Conservation (phyloP, 805 yeast genomes). For the Schwanniomyces polymorphus region DNA sequence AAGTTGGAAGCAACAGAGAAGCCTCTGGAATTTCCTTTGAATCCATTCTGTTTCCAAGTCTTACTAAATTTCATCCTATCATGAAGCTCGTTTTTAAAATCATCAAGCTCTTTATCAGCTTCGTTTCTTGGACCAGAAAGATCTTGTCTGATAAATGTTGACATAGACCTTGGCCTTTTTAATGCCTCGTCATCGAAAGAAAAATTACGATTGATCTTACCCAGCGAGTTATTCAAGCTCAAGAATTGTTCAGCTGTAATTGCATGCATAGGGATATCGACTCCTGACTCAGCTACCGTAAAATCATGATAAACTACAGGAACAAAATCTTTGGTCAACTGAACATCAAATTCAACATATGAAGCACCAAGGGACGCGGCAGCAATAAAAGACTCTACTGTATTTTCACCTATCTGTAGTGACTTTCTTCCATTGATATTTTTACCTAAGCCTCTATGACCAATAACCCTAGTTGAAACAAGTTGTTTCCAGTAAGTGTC, state of each 20-base stretch:
- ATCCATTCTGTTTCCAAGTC: slow-evolving; percentile 82
- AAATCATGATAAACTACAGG: slow-evolving; percentile 97
- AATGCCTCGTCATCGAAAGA: slow-evolving; percentile 38
- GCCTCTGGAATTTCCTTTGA: slow-evolving; percentile 92
- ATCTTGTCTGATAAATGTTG: slow-evolving; percentile 36
- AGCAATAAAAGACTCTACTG: slow-evolving; percentile 91
- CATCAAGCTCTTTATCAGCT: slow-evolving; percentile 33
- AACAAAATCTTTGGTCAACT: slow-evolving; percentile 82
- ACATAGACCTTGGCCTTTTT: slow-evolving; percentile 40
- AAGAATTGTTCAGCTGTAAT: slow-evolving; percentile 87
- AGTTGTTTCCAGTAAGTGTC: slow-evolving; percentile 91
- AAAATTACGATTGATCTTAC: slow-evolving; percentile 13
- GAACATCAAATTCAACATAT: slow-evolving; percentile 96
- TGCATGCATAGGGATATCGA: slow-evolving; percentile 94
- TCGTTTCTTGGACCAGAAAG: slow-evolving; percentile 10
- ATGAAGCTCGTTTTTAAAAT: slow-evolving; percentile 36
- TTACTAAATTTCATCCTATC: slow-evolving; percentile 83
- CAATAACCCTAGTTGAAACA: slow-evolving; percentile 87
- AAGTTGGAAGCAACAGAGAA: slow-evolving; percentile 87
- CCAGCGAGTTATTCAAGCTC: slow-evolving; percentile 41
- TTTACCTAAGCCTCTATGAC: slow-evolving; percentile 94
- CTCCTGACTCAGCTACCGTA: slow-evolving; percentile 91
- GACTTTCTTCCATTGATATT: slow-evolving; percentile 71
- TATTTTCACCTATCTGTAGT: slow-evolving; percentile 91
- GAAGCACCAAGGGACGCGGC: slow-evolving; percentile 97